Percentiles rank a stretch among this genome's conserved stretches.
phyloP scores from a whole-genome alignment of 2,329 filamentous ascomycete species.

The Lizonia empirigonia region DNA sequence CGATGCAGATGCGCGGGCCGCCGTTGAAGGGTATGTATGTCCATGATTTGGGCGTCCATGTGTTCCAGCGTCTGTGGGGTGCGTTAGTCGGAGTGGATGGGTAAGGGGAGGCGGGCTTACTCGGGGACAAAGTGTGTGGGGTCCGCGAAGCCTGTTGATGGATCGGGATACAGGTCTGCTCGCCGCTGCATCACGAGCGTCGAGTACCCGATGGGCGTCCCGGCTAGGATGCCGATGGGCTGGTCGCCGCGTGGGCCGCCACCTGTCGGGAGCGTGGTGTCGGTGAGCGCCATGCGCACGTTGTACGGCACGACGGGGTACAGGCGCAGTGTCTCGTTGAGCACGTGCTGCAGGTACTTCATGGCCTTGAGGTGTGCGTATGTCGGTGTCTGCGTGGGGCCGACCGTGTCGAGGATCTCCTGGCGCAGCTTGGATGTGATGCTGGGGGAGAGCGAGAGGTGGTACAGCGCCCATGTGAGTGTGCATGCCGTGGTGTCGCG shows the following conservation, averaged over 20 bases:
- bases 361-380: conserved; percentile 86
- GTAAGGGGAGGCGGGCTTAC: conserved; percentile 5
- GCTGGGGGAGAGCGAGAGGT: conserved; percentile 73
- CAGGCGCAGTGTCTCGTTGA: conserved; percentile 51
- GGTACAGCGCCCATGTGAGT: conserved; percentile 81
- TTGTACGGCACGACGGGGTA: conserved; percentile 59
- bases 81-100: not conserved
- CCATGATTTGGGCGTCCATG: conserved; percentile 57
- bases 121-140: conserved; percentile 54
- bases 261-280: conserved; percentile 57
- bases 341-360: conserved; percentile 66
- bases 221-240: conserved; percentile 53
- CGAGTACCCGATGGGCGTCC: conserved; percentile 55
- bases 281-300: conserved; percentile 53
- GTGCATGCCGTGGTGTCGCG: conserved; percentile 86
- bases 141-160: conserved; percentile 48
- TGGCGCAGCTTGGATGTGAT: conserved; percentile 70
- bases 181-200: conserved; percentile 58
- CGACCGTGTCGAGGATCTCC: conserved; percentile 73
- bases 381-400: conserved; percentile 63
- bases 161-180: conserved; percentile 54
- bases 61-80: conserved; percentile 49
- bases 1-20: conserved; percentile 57
- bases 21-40: conserved; percentile 57
- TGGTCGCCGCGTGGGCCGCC: conserved; percentile 53